Evolutionary conservation across 139 green algal genomes (phyloP).

Genomic region (Microglena sp.): DNA sequence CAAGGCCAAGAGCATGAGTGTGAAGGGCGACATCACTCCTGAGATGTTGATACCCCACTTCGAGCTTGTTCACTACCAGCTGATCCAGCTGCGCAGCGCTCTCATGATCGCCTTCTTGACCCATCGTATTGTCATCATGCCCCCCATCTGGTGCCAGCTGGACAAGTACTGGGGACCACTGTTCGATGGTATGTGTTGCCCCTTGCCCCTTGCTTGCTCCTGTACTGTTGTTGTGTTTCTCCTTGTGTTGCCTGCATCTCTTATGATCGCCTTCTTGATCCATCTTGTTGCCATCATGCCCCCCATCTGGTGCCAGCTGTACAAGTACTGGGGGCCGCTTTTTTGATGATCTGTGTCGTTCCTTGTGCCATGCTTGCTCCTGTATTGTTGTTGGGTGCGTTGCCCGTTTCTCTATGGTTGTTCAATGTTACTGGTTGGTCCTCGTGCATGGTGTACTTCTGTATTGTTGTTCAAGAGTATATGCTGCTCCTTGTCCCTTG

Average conservation of each 20-base stretch:
- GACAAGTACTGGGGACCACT: conserved; percentile 77
- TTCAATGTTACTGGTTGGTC: too few species aligned
- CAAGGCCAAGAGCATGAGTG: too few species aligned
- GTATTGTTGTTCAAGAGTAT: too few species aligned
- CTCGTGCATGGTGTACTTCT: too few species aligned
- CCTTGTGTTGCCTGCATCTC: too few species aligned
- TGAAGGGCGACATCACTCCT: not conserved
- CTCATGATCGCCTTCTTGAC: conserved; percentile 20
- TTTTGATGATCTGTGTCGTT: conserved; percentile 26
- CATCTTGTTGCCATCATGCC: conserved; percentile 57
- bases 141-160: conserved; percentile 47
- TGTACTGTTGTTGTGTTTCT: too few species aligned
- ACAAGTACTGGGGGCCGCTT: conserved; percentile 76
- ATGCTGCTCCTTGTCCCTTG: too few species aligned
- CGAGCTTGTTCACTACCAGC: conserved; percentile 52
- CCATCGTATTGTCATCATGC: conserved; percentile 53
- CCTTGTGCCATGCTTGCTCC: too few species aligned
- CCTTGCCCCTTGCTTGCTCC: too few species aligned
- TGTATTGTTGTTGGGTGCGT: too few species aligned
- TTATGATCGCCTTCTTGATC: conserved; percentile 19
- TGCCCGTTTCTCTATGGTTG: too few species aligned
- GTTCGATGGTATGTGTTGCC: conserved; percentile 26
- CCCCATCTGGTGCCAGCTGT: conserved; percentile 45
- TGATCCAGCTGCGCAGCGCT: conserved; percentile 29
- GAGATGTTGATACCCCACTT: conserved; percentile 44